These are phyloP conservation scores for Vanderwaltozyma yarrowii DNA, from an alignment of 805 yeast genomes.

Conservation along the genomic window DNA sequence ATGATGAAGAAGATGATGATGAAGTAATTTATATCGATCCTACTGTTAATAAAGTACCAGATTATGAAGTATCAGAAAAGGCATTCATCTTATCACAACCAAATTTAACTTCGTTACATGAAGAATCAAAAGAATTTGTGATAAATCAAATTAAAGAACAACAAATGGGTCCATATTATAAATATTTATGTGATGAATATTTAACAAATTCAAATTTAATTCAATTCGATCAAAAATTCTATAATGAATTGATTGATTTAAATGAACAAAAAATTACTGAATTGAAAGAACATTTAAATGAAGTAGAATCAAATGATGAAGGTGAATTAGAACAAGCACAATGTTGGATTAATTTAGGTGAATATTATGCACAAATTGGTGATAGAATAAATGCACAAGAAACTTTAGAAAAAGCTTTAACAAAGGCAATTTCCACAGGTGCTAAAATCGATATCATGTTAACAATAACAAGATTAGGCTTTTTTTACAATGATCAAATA, in stretches of 20 bases:
- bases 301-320: conserved; percentile 54
- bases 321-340: conserved; percentile 77
- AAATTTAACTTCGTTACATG: conserved; percentile 22
- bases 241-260: conserved; percentile 37
- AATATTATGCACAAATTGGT: conserved; percentile 77
- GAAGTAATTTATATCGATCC: conserved; percentile 18
- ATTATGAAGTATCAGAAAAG: conserved; percentile 69
- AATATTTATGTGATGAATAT: conserved; percentile 46
- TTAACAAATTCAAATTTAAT: conserved; percentile 2
- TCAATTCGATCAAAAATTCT: conserved; percentile 54
- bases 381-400: conserved; percentile 62
- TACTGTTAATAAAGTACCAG: conserved; percentile 49
- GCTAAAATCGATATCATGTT: conserved; percentile 79
- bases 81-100: conserved; percentile 52
- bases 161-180: conserved; percentile 75
- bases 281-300: conserved; percentile 35
- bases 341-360: conserved; percentile 73
- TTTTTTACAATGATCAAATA: conserved; percentile 70
- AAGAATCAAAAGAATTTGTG: conserved; percentile 37
- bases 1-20: conserved; percentile 12
- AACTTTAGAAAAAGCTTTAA: conserved; percentile 63
- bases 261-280: conserved; percentile 48
- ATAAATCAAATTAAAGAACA: conserved; percentile 44
- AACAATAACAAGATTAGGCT: conserved; percentile 79
- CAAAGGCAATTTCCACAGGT: conserved; percentile 77